Conservation (phyloP, 1,284 basidiomycete genomes). For the Leccinum laetum region DNA sequence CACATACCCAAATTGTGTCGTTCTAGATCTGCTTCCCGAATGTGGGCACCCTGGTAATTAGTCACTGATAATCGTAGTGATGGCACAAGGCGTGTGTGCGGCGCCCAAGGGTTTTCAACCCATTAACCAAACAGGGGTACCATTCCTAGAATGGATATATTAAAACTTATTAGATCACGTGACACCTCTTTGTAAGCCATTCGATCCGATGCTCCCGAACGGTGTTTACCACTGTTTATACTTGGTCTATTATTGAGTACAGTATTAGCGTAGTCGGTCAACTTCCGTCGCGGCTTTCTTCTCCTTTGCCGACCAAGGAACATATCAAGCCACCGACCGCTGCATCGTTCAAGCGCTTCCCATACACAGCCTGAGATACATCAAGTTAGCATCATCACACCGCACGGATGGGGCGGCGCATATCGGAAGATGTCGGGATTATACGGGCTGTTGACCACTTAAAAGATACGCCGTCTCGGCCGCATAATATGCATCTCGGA, state of each 20-base stretch:
- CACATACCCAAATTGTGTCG: conserved; percentile 3
- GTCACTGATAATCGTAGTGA: conserved; percentile 15
- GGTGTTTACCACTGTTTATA: neutral
- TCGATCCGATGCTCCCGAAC: neutral
- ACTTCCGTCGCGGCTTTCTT: neutral
- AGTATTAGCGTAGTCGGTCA: neutral
- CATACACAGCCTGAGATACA: conserved; percentile 1
- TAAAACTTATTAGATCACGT: neutral
- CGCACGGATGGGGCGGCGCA: conserved; percentile 18
- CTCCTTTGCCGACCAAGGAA: neutral
- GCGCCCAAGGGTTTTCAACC: conserved; percentile 3
- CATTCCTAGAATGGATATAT: neutral
- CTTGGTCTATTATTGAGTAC: neutral
- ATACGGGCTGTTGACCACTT: conserved; percentile 21
- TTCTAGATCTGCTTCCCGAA: conserved; percentile 6
- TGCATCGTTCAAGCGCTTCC: neutral
- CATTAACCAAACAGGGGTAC: conserved; percentile 14
- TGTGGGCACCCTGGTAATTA: neutral
- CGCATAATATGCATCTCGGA: conserved; percentile 1
- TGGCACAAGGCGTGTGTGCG: conserved; percentile 7
- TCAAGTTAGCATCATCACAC: neutral
- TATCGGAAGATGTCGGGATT: conserved; percentile 25
- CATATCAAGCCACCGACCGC: neutral
- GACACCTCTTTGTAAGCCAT: neutral
- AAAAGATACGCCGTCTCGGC: conserved; percentile 17